Percentiles rank a stretch among this genome's conserved stretches.
phyloP scores from a whole-genome alignment of 352 stramenopile genomes.

The Bremia lactucae region DNA sequence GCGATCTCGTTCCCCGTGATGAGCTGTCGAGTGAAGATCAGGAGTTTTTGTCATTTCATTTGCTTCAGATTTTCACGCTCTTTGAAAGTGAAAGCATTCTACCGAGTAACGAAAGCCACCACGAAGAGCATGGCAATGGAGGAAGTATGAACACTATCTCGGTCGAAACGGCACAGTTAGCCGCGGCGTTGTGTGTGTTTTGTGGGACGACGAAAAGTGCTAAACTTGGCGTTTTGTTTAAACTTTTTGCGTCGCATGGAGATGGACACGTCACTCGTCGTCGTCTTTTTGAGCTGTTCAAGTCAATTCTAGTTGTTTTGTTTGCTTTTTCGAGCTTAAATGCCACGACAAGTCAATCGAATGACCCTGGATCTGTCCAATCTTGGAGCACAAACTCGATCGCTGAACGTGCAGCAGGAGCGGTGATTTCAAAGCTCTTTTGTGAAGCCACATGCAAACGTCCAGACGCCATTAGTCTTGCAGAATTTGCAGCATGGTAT shows the following conservation, averaged over 20 bases:
- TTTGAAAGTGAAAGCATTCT: slow-evolving; percentile 68
- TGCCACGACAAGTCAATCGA: slow-evolving; percentile 41
- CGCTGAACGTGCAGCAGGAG: slow-evolving; percentile 79
- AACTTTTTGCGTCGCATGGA: slow-evolving; percentile 56
- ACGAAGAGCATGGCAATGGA: slow-evolving; percentile 14
- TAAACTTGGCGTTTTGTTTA: slow-evolving; percentile 87
- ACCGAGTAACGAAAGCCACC: slow-evolving; percentile 26
- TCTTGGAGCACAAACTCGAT: slow-evolving; percentile 71
- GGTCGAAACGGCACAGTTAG: slow-evolving; percentile 59
- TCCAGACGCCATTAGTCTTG: slow-evolving; percentile 80
- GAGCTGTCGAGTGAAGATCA: slow-evolving; percentile 76
- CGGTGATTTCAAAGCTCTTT: slow-evolving; percentile 85
- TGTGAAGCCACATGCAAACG: slow-evolving; percentile 56
- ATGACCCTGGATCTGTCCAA: slow-evolving; percentile 45
- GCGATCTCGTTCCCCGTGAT: slow-evolving; percentile 58
- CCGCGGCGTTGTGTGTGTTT: slow-evolving; percentile 87
- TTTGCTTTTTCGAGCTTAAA: slow-evolving; percentile 82
- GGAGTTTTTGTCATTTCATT: slow-evolving; percentile 80
- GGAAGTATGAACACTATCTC: slow-evolving; percentile 36
- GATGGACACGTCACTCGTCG: slow-evolving; percentile 56
- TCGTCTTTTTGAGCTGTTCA: slow-evolving; percentile 74
- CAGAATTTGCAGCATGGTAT: slow-evolving; percentile 96
- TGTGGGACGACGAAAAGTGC: slow-evolving; percentile 91
- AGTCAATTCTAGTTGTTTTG: slow-evolving; percentile 67
- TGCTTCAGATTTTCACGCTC: slow-evolving; percentile 72